Percentiles rank a stretch among this genome's conserved stretches.
Conservation (phyloP, 306 rosid genomes). For the Trifolium fragiferum region DNA sequence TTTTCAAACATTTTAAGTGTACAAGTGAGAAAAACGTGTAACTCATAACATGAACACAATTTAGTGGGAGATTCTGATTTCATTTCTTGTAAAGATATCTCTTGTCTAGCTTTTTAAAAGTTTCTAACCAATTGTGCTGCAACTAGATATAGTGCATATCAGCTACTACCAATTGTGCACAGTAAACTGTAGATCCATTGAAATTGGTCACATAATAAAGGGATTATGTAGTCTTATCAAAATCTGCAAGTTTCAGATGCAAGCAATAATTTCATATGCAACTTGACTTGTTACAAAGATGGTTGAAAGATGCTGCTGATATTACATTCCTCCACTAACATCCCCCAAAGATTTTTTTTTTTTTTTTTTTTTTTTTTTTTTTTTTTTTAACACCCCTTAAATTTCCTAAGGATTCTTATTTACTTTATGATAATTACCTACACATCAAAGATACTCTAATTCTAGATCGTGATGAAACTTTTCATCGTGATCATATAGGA, state of each 20-base stretch:
- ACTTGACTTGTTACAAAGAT: constrained; percentile 47
- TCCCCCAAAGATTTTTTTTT: constrained; percentile 10
- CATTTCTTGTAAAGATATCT: neutral
- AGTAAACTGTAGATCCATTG: too few species aligned
- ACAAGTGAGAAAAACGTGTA: neutral
- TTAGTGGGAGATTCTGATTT: neutral
- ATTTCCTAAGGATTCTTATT: constrained; percentile 22
- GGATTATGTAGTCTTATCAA: constrained; percentile 24
- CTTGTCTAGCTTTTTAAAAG: neutral
- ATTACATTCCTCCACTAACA: constrained; percentile 49
- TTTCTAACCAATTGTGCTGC: neutral
- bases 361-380: constrained; percentile 23
- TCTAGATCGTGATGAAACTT: neutral
- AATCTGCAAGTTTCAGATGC: constrained; percentile 34
- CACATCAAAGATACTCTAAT: neutral
- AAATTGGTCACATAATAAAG: neutral
- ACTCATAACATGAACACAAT: neutral
- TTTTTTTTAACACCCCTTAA: constrained; percentile 22
- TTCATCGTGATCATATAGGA: constrained; percentile 20
- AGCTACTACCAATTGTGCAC: too few species aligned
- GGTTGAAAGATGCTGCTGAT: constrained; percentile 28
- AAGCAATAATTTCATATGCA: constrained; percentile 35
- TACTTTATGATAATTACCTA: constrained; percentile 18
- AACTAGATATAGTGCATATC: neutral
- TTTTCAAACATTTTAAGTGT: neutral